phyloP scores from a whole-genome alignment of 805 yeast genomes.

The Sugiyamaella smithiae region DNA sequence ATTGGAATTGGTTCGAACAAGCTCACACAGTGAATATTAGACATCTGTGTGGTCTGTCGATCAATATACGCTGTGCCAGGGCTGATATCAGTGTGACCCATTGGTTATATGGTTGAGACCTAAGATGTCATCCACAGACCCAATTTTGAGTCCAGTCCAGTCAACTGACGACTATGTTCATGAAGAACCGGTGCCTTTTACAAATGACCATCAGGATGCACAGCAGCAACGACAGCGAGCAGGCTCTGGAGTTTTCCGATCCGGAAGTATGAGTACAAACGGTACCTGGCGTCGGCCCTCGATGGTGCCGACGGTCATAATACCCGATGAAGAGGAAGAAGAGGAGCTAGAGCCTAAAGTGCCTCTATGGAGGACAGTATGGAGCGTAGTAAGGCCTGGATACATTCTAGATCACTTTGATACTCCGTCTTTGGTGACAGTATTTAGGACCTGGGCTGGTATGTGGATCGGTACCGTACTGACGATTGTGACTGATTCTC shows the following conservation, averaged over 20 bases:
- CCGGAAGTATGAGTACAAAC: not conserved
- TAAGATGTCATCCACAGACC: not conserved
- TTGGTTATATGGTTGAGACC: no score
- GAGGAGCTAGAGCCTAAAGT: conserved; percentile 2
- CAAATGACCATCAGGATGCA: not conserved
- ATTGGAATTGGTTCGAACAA: no score
- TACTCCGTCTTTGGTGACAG: conserved; percentile 21
- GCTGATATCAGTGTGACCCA: not conserved
- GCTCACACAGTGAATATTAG: no score
- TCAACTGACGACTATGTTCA: not conserved
- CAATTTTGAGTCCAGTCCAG: not conserved
- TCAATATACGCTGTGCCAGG: no score
- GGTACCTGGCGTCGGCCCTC: not conserved
- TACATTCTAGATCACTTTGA: conserved; percentile 30
- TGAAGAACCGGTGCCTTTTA: not conserved
- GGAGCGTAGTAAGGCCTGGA: conserved; percentile 14
- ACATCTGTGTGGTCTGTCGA: no score
- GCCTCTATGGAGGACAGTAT: conserved; percentile 3
- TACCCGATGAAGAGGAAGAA: not conserved
- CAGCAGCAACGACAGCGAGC: not conserved
- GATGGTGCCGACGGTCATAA: not conserved
- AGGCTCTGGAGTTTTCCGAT: no score
- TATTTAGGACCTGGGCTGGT: conserved; percentile 29
- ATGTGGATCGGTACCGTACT: conserved; percentile 27
- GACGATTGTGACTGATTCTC: conserved; percentile 19